Evolutionary conservation across 2,329 filamentous ascomycete species (phyloP), one percentile per base, ranked within the genome.

Genomic region (Fusarium odoratissimum): DNA sequence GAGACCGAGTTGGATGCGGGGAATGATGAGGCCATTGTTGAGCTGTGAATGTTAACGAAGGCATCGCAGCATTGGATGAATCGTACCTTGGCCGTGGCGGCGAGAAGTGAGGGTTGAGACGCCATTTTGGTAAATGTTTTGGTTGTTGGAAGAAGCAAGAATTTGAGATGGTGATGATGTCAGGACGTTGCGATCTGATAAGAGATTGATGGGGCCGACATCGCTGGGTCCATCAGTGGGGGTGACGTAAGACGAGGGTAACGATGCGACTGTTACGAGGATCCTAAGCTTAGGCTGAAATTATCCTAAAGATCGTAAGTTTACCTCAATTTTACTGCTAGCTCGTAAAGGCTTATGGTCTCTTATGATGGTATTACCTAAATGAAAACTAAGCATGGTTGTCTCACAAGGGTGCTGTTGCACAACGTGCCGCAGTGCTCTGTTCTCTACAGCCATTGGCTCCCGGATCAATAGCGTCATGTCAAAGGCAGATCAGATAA

Each of bases 1-100:
- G 16, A 94, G 89, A 8, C 92, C 92, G 3, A 94, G 87, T 73
- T 94, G 92, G 73, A 94, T 90, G 75, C 88, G 89, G 19, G 92
- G 92, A 81, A 94, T 93, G 19, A 84, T 84, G 62, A 88, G 82
- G 77, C 91, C 90, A 84, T 92, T 93, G 75, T 88, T 81, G 62
- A 92, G 87, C 85, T 90, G 54, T 17, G 4, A 8, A 28, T 7
- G 30, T 62, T n/a, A 77, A 72, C 8, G 7, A 7, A 4, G 8
- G 3, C 17, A 37, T 31, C 23, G 11, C 13, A 8, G 6, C 0
- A 14, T 8, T 6, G 3, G 6, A 4, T 16, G 12, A 0, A 14
- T 2, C 13, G 2, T 69, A 79, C 77, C 41, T 75, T 79, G 35
- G 73, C 59, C 55, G 63, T 75, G 5, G 69, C 57, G 10, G 76